Conservation (phyloP, 2,329 filamentous ascomycete genomes). For the Achaetomium macrosporum region DNA sequence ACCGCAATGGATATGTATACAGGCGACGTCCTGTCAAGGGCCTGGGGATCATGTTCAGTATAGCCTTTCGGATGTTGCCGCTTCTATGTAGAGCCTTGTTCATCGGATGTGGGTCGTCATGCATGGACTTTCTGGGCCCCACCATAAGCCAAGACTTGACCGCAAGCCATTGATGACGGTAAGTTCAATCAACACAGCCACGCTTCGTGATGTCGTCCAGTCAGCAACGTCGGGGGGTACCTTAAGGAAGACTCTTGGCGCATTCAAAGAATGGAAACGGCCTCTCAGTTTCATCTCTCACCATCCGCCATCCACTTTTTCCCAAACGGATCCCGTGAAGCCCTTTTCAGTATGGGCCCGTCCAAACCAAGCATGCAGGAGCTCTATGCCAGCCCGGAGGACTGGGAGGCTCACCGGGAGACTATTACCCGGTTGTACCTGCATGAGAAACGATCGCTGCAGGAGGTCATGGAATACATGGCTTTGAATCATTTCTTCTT, state of each 20-base stretch:
- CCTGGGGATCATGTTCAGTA: too few species aligned
- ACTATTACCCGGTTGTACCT: constrained; percentile 28
- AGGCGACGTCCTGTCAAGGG: too few species aligned
- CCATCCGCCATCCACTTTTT: background rate
- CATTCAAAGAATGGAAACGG: background rate
- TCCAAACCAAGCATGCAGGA: constrained; percentile 7
- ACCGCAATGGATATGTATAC: too few species aligned
- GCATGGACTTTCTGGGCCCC: constrained; percentile 9
- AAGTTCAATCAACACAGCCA: background rate
- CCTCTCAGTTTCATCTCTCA: background rate
- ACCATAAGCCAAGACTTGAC: background rate
- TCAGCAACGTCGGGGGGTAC: background rate
- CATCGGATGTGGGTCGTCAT: background rate
- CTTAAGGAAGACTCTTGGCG: background rate
- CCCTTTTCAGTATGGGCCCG: constrained; percentile 2
- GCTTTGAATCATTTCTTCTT: constrained; percentile 22
- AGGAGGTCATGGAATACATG: constrained; percentile 28
- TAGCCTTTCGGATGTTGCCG: too few species aligned
- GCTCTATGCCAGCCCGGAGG: constrained; percentile 19
- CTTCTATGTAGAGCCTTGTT: too few species aligned
- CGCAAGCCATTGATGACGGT: too few species aligned
- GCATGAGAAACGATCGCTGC: constrained; percentile 24
- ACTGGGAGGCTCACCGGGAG: constrained; percentile 26
- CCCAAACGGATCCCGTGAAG: background rate
- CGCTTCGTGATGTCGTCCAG: background rate